Percentiles rank a stretch among this genome's conserved stretches.
Conservation (phyloP, 495 filamentous ascomycete genomes). For the Cercophora newfieldiana region DNA sequence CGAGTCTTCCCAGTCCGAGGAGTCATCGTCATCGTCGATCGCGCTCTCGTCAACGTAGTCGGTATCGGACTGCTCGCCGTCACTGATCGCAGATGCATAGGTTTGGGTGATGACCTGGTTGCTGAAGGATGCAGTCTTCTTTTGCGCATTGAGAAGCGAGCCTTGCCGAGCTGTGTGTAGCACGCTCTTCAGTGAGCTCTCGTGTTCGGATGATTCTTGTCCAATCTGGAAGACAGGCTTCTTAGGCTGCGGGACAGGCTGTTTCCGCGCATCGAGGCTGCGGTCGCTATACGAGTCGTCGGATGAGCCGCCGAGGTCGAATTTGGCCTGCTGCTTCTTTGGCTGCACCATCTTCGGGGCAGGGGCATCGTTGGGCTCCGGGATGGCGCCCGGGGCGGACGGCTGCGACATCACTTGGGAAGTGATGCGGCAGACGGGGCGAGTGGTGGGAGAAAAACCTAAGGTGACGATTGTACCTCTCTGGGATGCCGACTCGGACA, state of each 20-base stretch:
- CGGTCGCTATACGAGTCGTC: slow-evolving; percentile 47
- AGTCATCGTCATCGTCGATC: slow-evolving; percentile 86
- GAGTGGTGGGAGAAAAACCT: slow-evolving; percentile 76
- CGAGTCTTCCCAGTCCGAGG: slow-evolving; percentile 89
- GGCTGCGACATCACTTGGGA: slow-evolving; percentile 32
- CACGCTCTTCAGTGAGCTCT: slow-evolving; percentile 73
- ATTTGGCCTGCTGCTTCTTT: slow-evolving; percentile 53
- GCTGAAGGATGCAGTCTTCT: slow-evolving; percentile 85
- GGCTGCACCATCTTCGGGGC: slow-evolving; percentile 49
- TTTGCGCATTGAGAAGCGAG: slow-evolving; percentile 50
- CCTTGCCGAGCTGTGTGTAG: slow-evolving; percentile 50
- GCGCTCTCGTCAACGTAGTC: slow-evolving; percentile 74
- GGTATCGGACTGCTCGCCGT: slow-evolving; percentile 75
- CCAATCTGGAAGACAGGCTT: slow-evolving; percentile 81
- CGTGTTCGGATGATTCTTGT: slow-evolving; percentile 73
- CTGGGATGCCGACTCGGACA: slow-evolving; percentile 43
- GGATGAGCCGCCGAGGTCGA: slow-evolving; percentile 57
- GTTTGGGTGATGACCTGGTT: slow-evolving; percentile 69
- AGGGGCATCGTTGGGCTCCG: slow-evolving; percentile 46
- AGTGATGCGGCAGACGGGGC: slow-evolving; percentile 57
- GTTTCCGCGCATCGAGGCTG: slow-evolving; percentile 49
- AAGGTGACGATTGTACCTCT: slow-evolving; percentile 71
- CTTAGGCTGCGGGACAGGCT: slow-evolving; percentile 52
- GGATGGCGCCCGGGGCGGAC: slow-evolving; percentile 37
- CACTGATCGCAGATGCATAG: slow-evolving; percentile 61